Base-by-base conservation (phyloP, 345 rosid genomes). In the Cardamine occulta region DNA sequence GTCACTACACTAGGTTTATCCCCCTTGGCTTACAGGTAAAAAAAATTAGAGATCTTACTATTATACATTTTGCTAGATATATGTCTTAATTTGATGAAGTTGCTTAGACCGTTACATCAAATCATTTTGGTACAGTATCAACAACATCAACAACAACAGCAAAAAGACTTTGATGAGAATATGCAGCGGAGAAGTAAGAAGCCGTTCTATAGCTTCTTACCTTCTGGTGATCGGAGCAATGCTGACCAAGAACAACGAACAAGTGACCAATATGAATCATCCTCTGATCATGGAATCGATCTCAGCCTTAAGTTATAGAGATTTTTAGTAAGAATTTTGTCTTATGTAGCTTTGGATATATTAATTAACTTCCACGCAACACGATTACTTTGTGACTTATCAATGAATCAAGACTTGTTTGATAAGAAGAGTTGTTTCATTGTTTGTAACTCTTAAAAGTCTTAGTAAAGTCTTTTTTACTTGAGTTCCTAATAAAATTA, bases 261-360 rank as follows among this genome's bases (percentile, higher is more conserved):
- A 12, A 60, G 9, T 52, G 63, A 75, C 32, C 45, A 0, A 54
- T 48, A 53, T 44, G 80, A 44, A 62, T n/a, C 69, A 61, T 12
- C 48, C 4, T 3, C 13, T 42, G 70, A 69, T 23, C 65, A 42
- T 76, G 80, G 52, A 53, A 69, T 76, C 23, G 75, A 76, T 54
- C 75, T 76, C 24, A 69, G 26, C 70, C 80, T 76, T 32, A 76
- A 76, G 75, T 62, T 76, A 44, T 69, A 69, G 24, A 51, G 37
- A 31, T 6, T 61, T n/a, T n/a, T n/a, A 24, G 24, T n/a, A 11
- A 18, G 2, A 23, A 17, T 23, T 23, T 18, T 55, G 19, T 64
- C 21, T 74, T 56, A 24, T 56, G 40, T 65, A 23, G 53, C 65
- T 74, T 56, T 32, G 8, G 47, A 73, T 63, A 19, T 55, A 64